These are phyloP conservation scores for Trichoderma asperelloides DNA, from an alignment of 495 filamentous ascomycete species.

Conservation along the genomic window DNA sequence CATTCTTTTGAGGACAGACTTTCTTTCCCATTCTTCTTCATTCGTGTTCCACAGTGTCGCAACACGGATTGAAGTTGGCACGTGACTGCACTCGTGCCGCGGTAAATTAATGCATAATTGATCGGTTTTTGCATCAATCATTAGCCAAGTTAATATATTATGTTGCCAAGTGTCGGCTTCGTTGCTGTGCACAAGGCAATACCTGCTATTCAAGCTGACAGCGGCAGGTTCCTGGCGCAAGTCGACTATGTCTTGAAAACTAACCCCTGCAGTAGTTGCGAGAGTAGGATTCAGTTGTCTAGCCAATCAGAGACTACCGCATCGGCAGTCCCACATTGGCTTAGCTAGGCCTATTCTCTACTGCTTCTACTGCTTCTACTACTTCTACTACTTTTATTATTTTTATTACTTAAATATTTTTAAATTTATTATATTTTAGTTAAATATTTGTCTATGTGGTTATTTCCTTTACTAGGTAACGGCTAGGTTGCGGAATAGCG, in stretches of 20 bases:
- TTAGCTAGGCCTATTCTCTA: too few relatives aligned
- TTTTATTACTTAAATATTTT: too few relatives aligned
- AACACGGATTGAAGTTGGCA: background rate
- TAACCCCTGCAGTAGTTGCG: background rate
- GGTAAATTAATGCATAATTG: background rate
- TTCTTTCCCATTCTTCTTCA: background rate
- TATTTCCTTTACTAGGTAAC: too few relatives aligned
- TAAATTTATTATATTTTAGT: too few relatives aligned
- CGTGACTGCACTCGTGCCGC: background rate
- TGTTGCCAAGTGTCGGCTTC: background rate
- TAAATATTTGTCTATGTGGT: too few relatives aligned
- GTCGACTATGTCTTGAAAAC: background rate
- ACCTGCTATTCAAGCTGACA: background rate
- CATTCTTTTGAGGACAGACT: background rate
- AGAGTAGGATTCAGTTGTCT: background rate
- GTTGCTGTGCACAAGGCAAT: background rate
- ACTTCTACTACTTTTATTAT: too few relatives aligned
- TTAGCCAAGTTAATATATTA: background rate
- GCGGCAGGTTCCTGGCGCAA: background rate
- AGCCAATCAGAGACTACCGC: constrained; percentile 4
- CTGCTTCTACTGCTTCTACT: too few relatives aligned
- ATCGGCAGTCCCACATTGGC: background rate
- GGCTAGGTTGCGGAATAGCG: too few relatives aligned
- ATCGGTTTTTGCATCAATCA: background rate
- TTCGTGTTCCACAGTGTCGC: background rate